Evolutionary conservation across 345 rosid species (phyloP), one percentile per base, ranked within the genome.

Genomic region (Melastoma malabathricum): DNA sequence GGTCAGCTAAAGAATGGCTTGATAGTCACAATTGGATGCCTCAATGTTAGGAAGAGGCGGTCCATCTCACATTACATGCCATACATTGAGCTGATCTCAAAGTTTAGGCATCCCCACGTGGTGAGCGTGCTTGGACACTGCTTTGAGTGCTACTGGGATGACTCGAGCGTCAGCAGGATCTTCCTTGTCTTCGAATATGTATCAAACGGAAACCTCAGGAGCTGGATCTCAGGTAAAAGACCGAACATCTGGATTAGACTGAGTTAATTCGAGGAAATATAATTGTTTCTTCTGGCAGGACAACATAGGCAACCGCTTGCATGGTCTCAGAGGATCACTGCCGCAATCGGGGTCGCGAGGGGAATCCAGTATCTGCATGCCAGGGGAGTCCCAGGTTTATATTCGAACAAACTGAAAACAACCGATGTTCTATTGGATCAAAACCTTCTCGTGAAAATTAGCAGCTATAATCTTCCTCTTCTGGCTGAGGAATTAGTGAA

Each of bases 281-380:
- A 29, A 29, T 29, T 10, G 38, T 29, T 29, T 18, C 62, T 7
- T 59, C 55, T 54, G 29, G 55, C 80, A 92, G 96, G 70, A 56
- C 74, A 68, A 16, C 60, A 51, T 44, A 63, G 65, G 56, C 69
- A 68, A 56, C 64, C 69, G 27, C 83, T 84, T 25, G 71, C 79
- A 15, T 92, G 90, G 95, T 61, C 81, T 44, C 95, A 87, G 59
- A 86, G 97, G 53, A 79, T 81, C 63, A 67, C 83, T 17, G 90
- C 94, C 56, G 85, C 79, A 6, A 72, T 85, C n/a, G 97, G 97
- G 44, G 79, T 84, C 22, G 95, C 94, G 3, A 87, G 72, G 70
- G 96, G 98, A 18, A 76, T 86, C 54, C 89, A 86, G 50, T 90
- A 84, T 71, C 66, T 90, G 78, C 98, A 90, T 70, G 80, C 95